phyloP scores from a whole-genome alignment of 257 asterid species.

The Mentha longifolia region DNA sequence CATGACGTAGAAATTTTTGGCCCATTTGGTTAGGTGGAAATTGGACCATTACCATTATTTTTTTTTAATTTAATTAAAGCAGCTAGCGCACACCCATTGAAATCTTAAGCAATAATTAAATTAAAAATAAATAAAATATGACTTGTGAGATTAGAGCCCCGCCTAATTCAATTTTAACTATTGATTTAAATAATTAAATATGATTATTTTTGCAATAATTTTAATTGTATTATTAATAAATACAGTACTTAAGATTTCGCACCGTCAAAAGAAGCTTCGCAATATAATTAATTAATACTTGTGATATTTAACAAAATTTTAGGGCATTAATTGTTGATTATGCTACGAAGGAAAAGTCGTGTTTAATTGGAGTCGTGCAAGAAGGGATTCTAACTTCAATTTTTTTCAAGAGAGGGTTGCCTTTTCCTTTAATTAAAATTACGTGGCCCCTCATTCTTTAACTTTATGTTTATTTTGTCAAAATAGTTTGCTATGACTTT shows the following conservation, averaged over 20 bases:
- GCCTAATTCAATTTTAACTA: neutral
- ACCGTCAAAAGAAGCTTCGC: neutral
- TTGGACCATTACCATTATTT: slow-evolving; percentile 36
- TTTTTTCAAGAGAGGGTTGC: neutral
- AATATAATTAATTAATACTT: neutral
- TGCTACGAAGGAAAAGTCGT: slow-evolving; percentile 8
- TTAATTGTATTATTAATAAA: too few species aligned
- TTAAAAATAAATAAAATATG: too few species aligned
- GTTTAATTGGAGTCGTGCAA: slow-evolving; percentile 14
- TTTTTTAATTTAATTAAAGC: neutral
- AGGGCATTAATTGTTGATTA: slow-evolving; percentile 1
- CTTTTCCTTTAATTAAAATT: slow-evolving; percentile 2
- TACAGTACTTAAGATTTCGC: too few species aligned
- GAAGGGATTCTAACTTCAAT: slow-evolving; percentile 13
- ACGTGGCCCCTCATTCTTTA: slow-evolving; percentile 23
- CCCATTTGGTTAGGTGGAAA: slow-evolving; percentile 41
- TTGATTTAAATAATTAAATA: too few species aligned
- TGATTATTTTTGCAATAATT: too few species aligned
- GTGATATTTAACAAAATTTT: neutral
- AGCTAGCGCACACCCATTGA: neutral
- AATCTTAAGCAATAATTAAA: neutral
- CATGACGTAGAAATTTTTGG: slow-evolving; percentile 49
- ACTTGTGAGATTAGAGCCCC: neutral
- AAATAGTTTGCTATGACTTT: slow-evolving; percentile 20
- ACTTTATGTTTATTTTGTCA: slow-evolving; percentile 19